These are phyloP conservation scores for Lasiodiplodia sp. DNA, from an alignment of 2,329 filamentous ascomycete genomes.

Conservation along the genomic window DNA sequence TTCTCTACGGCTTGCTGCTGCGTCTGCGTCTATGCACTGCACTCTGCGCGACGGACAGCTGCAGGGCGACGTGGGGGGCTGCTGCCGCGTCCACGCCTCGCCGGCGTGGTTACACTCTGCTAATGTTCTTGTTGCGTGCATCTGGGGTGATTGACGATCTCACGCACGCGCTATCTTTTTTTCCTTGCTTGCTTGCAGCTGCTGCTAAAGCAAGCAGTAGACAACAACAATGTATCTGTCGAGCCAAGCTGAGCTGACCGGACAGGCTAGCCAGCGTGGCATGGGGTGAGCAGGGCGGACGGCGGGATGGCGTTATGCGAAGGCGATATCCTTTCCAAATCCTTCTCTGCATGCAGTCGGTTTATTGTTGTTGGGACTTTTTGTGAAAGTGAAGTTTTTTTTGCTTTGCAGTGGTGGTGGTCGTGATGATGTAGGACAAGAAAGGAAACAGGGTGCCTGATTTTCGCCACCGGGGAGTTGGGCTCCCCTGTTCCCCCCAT, in stretches of 20 bases:
- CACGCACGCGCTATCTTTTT: not conserved
- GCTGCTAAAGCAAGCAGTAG: too few relatives aligned
- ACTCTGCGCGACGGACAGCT: slow-evolving; percentile 6
- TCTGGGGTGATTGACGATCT: slow-evolving; percentile 6
- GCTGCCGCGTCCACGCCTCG: slow-evolving; percentile 10
- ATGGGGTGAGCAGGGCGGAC: not conserved
- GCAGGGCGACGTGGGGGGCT: slow-evolving; percentile 24
- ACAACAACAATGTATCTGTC: not conserved
- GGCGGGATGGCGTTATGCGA: not conserved
- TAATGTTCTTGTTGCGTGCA: not conserved
- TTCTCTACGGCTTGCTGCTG: too few relatives aligned
- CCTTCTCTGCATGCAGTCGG: not conserved
- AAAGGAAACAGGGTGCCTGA: slow-evolving; percentile 3
- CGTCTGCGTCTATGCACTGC: not conserved
- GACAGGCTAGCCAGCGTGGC: not conserved
- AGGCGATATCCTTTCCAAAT: not conserved
- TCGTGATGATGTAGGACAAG: not conserved
- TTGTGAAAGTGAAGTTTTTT: not conserved
- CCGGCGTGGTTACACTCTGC: not conserved
- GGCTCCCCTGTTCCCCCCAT: not conserved
- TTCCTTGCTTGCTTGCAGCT: too few relatives aligned
- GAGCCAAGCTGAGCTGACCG: not conserved
- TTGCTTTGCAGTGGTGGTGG: not conserved
- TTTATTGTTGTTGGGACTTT: not conserved
- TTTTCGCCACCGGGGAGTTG: slow-evolving; percentile 5